Conservation (phyloP, 2,329 filamentous ascomycete genomes). For the Colletotrichum nymphaeae region DNA sequence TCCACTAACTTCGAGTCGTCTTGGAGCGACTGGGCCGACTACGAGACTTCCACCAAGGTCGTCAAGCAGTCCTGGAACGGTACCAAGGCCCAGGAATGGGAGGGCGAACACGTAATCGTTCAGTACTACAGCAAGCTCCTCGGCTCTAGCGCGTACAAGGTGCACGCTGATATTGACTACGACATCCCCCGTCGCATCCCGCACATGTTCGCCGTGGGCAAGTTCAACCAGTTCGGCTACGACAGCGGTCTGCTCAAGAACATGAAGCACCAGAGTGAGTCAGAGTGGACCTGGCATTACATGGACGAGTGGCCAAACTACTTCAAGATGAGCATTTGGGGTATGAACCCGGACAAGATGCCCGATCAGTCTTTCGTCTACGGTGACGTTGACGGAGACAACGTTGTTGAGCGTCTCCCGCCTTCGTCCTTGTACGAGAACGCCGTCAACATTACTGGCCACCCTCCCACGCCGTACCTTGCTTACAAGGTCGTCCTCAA, state of each 20-base stretch:
- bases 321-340: slow-evolving; percentile 75
- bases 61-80: slow-evolving; percentile 67
- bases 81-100: slow-evolving; percentile 66
- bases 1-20: slow-evolving; percentile 70
- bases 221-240: slow-evolving; percentile 73
- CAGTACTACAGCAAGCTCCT: slow-evolving; percentile 72
- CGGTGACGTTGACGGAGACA: slow-evolving; percentile 71
- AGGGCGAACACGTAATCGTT: slow-evolving; percentile 71
- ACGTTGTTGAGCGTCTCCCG: slow-evolving; percentile 70
- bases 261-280: slow-evolving; percentile 60
- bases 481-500: slow-evolving; percentile 65
- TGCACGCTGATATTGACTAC: slow-evolving; percentile 65
- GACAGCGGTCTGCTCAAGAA: slow-evolving; percentile 67
- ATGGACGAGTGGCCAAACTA: slow-evolving; percentile 73
- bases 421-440: slow-evolving; percentile 66
- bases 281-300: slow-evolving; percentile 68
- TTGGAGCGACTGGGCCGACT: slow-evolving; percentile 69
- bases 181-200: slow-evolving; percentile 64
- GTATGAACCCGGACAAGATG: slow-evolving; percentile 71
- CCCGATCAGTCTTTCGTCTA: slow-evolving; percentile 67
- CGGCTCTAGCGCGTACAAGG: slow-evolving; percentile 69
- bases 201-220: slow-evolving; percentile 71
- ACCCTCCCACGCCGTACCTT: slow-evolving; percentile 63
- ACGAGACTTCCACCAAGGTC: slow-evolving; percentile 61
- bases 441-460: slow-evolving; percentile 52